Conservation (phyloP, 1,139 yeast genomes). For the Hemisphaericaspora lyxosophila region DNA sequence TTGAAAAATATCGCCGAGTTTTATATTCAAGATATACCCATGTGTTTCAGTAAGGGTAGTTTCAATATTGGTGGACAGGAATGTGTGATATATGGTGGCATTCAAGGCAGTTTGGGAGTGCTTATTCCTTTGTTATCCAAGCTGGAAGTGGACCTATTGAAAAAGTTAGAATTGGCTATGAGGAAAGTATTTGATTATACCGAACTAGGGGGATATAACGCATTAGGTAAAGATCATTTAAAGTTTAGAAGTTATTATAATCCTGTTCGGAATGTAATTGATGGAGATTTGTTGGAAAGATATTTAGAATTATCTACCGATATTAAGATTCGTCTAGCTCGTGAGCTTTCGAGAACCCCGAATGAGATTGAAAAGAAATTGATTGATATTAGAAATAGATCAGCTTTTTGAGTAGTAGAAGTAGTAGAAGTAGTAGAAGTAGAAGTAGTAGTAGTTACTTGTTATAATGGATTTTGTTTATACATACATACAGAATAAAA, state of each 20-base stretch:
- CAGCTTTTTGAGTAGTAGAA: no score
- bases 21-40: conserved; percentile 69
- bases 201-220: conserved; percentile 19
- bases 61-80: conserved; percentile 66
- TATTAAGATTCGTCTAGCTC: conserved; percentile 49
- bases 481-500: not conserved
- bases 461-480: no score
- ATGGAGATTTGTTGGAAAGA: conserved; percentile 81
- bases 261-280: conserved; percentile 74
- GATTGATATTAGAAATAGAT: conserved; percentile 55
- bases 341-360: conserved; percentile 54
- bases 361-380: conserved; percentile 62
- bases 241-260: conserved; percentile 75
- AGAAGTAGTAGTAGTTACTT: no score
- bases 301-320: conserved; percentile 40
- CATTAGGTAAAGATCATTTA: conserved; percentile 67
- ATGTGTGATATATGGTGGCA: conserved; percentile 65
- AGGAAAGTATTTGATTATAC: conserved; percentile 33
- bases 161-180: conserved; percentile 52
- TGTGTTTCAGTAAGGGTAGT: conserved; percentile 54
- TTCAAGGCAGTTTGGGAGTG: conserved; percentile 80
- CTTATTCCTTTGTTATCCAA: conserved; percentile 65
- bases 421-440: no score
- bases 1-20: conserved; percentile 58
- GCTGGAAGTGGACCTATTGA: conserved; percentile 62